phyloP scores from a whole-genome alignment of 371 early-diverging fungal genomes.

The Haplosporangium sp. region DNA sequence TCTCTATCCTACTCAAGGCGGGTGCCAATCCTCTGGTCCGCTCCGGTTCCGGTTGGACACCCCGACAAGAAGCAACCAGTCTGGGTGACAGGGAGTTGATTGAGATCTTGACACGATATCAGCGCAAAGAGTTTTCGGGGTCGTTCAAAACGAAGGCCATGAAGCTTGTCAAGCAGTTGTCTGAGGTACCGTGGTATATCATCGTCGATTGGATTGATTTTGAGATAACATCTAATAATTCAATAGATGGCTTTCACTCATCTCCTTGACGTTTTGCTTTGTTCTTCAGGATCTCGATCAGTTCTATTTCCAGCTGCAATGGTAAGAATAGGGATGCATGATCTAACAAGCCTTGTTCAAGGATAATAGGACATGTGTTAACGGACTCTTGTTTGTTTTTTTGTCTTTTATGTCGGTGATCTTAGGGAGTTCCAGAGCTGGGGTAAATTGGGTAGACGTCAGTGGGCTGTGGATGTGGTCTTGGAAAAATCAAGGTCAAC shows the following conservation, averaged over 20 bases:
- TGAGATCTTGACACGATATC: constrained; percentile 39
- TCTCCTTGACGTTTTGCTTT: no score
- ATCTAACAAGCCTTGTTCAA: constrained; percentile 1
- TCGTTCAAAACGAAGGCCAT: constrained; percentile 45
- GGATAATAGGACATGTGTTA: background rate
- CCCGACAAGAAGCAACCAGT: constrained; percentile 49
- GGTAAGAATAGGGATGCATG: constrained; percentile 20
- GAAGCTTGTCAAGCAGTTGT: constrained; percentile 49
- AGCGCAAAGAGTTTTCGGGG: constrained; percentile 40
- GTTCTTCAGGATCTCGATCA: constrained; percentile 45
- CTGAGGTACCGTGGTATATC: constrained; percentile 13
- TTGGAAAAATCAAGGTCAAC: no score
- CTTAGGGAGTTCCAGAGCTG: constrained; percentile 55
- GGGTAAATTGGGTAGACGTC: constrained; percentile 24
- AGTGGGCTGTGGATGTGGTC: no score
- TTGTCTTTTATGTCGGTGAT: background rate
- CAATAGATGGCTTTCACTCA: background rate
- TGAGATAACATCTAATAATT: no score
- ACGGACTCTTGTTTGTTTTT: background rate
- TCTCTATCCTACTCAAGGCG: constrained; percentile 34
- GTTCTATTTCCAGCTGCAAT: constrained; percentile 53
- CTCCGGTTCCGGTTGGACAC: constrained; percentile 50
- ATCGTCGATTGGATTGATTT: background rate
- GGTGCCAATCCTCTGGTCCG: constrained; percentile 52
- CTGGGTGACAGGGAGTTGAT: constrained; percentile 41